Evolutionary conservation across 495 filamentous ascomycete species (phyloP).

Genomic region (Trichoderma virens): DNA sequence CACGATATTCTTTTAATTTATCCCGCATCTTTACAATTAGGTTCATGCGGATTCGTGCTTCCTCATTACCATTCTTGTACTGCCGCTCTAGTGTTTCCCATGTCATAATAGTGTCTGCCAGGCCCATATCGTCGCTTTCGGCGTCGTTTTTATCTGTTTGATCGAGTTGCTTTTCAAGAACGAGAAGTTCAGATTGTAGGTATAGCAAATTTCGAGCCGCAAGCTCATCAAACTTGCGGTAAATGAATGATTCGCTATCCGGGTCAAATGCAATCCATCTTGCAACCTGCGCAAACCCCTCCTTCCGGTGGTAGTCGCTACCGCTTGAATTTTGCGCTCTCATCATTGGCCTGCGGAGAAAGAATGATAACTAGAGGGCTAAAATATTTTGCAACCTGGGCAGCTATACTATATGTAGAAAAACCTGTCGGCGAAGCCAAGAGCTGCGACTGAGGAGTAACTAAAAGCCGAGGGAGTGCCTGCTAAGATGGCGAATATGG

Average conservation of each 20-base stretch:
- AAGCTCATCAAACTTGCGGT: slow-evolving; percentile 16
- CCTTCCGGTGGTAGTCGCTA: neutral
- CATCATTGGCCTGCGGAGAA: neutral
- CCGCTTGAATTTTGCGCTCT: neutral
- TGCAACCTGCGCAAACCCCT: slow-evolving; percentile 8
- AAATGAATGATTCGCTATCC: slow-evolving; percentile 17
- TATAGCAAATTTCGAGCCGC: slow-evolving; percentile 15
- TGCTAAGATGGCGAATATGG: neutral
- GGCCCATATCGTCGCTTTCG: slow-evolving; percentile 3
- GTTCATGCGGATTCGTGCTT: slow-evolving; percentile 2
- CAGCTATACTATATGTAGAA: neutral
- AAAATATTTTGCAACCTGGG: no score
- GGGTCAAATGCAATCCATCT: slow-evolving; percentile 13
- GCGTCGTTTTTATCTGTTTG: neutral
- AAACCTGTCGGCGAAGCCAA: neutral
- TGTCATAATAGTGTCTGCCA: neutral
- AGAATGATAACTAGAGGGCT: no score
- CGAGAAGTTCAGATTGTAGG: slow-evolving; percentile 12
- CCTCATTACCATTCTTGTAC: neutral
- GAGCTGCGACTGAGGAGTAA: neutral
- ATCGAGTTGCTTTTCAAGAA: slow-evolving; percentile 7
- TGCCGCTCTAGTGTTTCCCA: slow-evolving; percentile 13
- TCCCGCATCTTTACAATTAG: slow-evolving; percentile 6
- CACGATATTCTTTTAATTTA: slow-evolving; percentile 17
- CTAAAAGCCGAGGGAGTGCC: neutral